Percentiles rank a stretch among this genome's conserved stretches.
Conservation (phyloP, 345 rosid species). For the Eucalyptus sideroxylon region DNA sequence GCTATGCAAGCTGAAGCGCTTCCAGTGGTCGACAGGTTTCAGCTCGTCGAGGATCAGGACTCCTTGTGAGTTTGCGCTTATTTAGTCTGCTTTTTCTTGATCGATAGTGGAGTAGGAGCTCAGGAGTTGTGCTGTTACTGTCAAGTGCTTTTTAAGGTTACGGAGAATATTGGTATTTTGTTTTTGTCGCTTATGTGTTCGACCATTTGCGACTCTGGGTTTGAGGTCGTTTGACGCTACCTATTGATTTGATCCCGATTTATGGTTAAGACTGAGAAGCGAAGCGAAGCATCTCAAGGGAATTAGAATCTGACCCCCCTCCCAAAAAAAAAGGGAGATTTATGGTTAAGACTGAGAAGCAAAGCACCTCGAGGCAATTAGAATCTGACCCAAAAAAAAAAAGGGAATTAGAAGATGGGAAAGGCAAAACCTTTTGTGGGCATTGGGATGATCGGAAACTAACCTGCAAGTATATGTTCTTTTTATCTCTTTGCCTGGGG, state of each 20-base stretch:
- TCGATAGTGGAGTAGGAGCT: neutral
- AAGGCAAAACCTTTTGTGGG: neutral
- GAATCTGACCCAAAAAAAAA: neutral
- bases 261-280: neutral
- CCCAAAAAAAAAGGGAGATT: neutral
- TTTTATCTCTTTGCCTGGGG: neutral
- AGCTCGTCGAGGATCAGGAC: slow-evolving; percentile 35
- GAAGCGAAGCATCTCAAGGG: neutral
- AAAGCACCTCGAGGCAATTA: neutral
- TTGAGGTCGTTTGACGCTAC: neutral
- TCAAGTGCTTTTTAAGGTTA: neutral
- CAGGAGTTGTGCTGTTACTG: neutral
- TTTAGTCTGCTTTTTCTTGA: neutral
- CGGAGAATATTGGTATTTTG: neutral
- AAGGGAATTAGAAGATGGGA: neutral
- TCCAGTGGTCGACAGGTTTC: slow-evolving; percentile 60
- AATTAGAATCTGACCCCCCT: neutral
- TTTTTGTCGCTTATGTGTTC: neutral
- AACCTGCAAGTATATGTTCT: neutral
- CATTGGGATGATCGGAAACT: neutral
- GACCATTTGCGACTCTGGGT: neutral
- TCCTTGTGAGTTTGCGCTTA: slow-evolving; percentile 28
- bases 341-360: neutral
- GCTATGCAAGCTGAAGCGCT: slow-evolving; percentile 92
- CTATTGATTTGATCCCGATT: neutral